Conservation (phyloP, 2,329 filamentous ascomycete species). For the Cercospora nicotianae region DNA sequence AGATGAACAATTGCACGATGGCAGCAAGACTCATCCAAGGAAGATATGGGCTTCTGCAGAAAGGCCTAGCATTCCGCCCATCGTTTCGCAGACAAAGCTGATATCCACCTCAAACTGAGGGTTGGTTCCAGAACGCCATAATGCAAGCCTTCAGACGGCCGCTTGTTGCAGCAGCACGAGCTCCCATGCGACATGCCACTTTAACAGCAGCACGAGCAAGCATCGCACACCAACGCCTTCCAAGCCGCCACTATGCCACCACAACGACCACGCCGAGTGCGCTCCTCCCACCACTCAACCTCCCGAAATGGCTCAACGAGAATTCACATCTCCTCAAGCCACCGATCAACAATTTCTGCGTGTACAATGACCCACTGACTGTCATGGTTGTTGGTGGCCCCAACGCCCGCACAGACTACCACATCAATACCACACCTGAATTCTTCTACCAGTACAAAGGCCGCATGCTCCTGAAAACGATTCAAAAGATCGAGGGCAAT, state of each 20-base stretch:
- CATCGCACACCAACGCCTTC: not conserved
- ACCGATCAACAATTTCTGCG: constrained; percentile 95
- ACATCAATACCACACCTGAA: constrained; percentile 94
- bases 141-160: not conserved
- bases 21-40: not conserved
- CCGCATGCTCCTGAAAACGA: constrained; percentile 88
- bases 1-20: not conserved
- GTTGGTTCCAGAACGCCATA: not conserved
- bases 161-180: not conserved
- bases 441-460: constrained; percentile 98
- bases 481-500: constrained; percentile 61
- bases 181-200: not conserved
- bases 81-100: not conserved
- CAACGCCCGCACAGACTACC: constrained; percentile 95
- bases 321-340: constrained; percentile 92
- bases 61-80: not conserved
- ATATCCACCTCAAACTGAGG: not conserved
- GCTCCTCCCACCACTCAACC: constrained; percentile 41
- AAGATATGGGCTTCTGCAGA: not conserved
- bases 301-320: constrained; percentile 68
- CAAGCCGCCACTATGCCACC: constrained; percentile 3
- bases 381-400: constrained; percentile 96
- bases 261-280: not conserved
- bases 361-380: constrained; percentile 80
- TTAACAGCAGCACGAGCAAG: not conserved